A percentile compares a stretch with the other conserved stretches of the same genome.
Evolutionary conservation across 768 basidiomycete genomes (phyloP).

Genomic region (Megacollybia marginata): DNA sequence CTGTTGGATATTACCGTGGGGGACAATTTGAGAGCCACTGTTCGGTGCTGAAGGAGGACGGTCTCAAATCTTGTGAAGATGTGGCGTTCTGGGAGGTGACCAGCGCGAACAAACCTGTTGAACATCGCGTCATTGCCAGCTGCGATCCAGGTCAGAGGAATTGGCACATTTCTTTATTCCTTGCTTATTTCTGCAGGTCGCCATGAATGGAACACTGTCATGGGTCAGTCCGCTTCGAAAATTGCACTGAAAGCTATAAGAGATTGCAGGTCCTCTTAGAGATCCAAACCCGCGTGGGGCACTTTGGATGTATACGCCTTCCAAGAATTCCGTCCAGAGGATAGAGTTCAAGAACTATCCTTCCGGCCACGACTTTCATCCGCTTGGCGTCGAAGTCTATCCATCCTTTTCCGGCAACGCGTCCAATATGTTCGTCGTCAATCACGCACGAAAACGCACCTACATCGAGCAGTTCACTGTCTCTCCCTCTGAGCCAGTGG

Average conservation of each 20-base stretch:
- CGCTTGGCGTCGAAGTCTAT: conserved; percentile 56
- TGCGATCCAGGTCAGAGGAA: conserved; percentile 39
- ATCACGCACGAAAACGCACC: conserved; percentile 56
- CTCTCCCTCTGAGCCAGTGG: conserved; percentile 34
- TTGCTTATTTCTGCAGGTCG: conserved; percentile 25
- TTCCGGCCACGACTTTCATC: conserved; percentile 56
- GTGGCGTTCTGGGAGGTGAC: conserved; percentile 49
- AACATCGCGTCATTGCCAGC: conserved; percentile 38
- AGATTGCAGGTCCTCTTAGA: conserved; percentile 35
- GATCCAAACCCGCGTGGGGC: conserved; percentile 52
- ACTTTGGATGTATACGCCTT: conserved; percentile 48
- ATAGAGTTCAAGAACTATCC: conserved; percentile 49
- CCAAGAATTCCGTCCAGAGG: conserved; percentile 23
- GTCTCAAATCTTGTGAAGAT: conserved; percentile 56
- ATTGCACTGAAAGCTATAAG: too few species aligned
- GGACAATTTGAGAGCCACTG: conserved; percentile 46
- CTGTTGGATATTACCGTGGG: conserved; percentile 41
- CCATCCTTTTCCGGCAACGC: conserved; percentile 39
- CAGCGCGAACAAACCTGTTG: conserved; percentile 4
- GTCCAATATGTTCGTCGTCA: conserved; percentile 59
- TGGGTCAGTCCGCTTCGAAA: conserved; percentile 25
- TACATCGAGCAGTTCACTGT: conserved; percentile 65
- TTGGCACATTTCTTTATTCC: background rate
- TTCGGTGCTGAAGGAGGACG: conserved; percentile 27
- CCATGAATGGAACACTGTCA: conserved; percentile 67